Evolutionary conservation across 2,329 filamentous ascomycete genomes (phyloP).

Genomic region (Aquanectria penicillioides): DNA sequence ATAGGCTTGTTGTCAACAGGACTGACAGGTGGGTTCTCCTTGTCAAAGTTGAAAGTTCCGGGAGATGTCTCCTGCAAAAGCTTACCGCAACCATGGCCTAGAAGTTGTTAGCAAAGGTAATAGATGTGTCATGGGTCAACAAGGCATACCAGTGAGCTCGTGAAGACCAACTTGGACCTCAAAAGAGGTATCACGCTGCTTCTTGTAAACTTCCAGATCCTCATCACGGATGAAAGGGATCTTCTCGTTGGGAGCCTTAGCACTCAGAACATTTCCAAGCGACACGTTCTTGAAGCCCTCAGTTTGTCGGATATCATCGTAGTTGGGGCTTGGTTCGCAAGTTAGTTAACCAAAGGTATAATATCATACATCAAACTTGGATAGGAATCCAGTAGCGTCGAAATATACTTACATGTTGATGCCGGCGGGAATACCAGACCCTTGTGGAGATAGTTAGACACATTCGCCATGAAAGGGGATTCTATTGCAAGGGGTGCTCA

Average conservation of each 20-base stretch:
- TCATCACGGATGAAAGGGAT: slow-evolving; percentile 87
- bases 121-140: background rate
- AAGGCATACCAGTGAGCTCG: slow-evolving; percentile 70
- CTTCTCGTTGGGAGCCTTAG: slow-evolving; percentile 91
- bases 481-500: slow-evolving; percentile 16
- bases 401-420: slow-evolving; percentile 64
- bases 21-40: slow-evolving; percentile 80
- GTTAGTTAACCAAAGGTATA: slow-evolving; percentile 18
- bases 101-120: slow-evolving; percentile 21
- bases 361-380: background rate
- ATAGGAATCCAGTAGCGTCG: background rate
- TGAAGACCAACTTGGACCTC: slow-evolving; percentile 97
- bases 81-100: slow-evolving; percentile 91
- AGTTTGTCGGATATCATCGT: slow-evolving; percentile 81
- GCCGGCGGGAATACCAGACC: slow-evolving; percentile 73
- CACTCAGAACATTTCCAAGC: slow-evolving; percentile 90
- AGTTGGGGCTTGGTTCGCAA: slow-evolving; percentile 61
- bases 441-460: slow-evolving; percentile 40
- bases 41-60: slow-evolving; percentile 89
- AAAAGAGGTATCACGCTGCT: slow-evolving; percentile 87
- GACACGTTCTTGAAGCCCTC: slow-evolving; percentile 95
- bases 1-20: slow-evolving; percentile 81
- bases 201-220: slow-evolving; percentile 81
- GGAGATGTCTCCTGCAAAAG: slow-evolving; percentile 87
- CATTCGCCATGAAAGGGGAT: background rate